Evolutionary conservation across 23 red algal species (phyloP), one percentile per base, ranked within the genome.

Genomic region (Gracilaria caudata): DNA sequence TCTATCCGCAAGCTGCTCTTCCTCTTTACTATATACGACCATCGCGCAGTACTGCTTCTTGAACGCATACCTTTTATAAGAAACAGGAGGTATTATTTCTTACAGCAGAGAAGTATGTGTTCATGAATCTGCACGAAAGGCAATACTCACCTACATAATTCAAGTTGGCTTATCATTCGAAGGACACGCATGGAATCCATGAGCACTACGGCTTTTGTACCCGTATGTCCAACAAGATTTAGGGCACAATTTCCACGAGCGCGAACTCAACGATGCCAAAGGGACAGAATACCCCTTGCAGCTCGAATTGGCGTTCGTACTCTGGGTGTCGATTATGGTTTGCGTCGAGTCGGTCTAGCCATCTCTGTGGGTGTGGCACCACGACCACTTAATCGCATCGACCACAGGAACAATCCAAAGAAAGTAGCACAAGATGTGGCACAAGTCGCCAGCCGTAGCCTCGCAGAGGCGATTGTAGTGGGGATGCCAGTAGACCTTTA

Each of bases 291-390:
- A 17, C 49, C 14, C 1, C 13, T 16, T 35, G 36, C 44, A 7
- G 77, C 59, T 4, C 80, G 80, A 53, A 70, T 92, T 14, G 78
- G 78, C 17, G 46, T 37, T 58, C 78, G 89, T 37, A 78, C 89
- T 0, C 64, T 92, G 12, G 89, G 89, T 16, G 89, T 92, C 34
- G 89, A 92, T 47, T 92, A 92, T 53, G 89, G 89, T 68, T 55
- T 92, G 40, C 47, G 89, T 40, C 89, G 89, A 41, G 80, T 84
- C 33, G 89, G 89, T 32, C 65, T 92, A 17, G 78, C 89, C 0
- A 41, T 84, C 21, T 83, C 79, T 4, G 79, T 92, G 10, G 89
- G 89, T 8, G 68, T 84, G 28, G 65, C 79, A 16, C 81, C 89
- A 44, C 89, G 78, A 26, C 51, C 80, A 25, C 89, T 92, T 30